Conservation (phyloP, 768 basidiomycete species). For the Termitomyces bulborhizus region DNA sequence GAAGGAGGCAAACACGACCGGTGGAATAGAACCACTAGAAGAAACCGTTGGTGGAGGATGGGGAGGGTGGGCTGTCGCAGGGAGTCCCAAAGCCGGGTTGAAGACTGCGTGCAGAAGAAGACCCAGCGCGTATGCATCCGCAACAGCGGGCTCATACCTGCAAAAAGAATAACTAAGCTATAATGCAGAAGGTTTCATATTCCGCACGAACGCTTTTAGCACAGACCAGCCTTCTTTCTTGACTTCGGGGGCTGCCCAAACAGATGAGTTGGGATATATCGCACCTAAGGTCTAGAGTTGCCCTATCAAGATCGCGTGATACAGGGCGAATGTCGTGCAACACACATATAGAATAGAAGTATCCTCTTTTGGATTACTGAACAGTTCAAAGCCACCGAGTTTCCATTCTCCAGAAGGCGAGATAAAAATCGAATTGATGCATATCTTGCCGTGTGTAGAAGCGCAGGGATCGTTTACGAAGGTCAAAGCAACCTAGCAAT, state of each 20-base stretch:
- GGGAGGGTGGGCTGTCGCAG: constrained; percentile 61
- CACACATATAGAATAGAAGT: constrained; percentile 76
- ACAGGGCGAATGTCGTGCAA: constrained; percentile 11
- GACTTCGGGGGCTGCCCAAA: constrained; percentile 77
- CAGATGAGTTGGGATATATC: constrained; percentile 52
- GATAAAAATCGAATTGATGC: constrained; percentile 76
- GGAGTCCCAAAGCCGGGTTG: constrained; percentile 75
- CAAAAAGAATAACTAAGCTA: constrained; percentile 1
- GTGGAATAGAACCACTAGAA: constrained; percentile 72
- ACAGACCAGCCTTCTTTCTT: constrained; percentile 80
- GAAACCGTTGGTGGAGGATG: constrained; percentile 76
- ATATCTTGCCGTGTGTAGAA: constrained; percentile 80
- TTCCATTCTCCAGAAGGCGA: constrained; percentile 97
- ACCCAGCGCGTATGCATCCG: constrained; percentile 87
- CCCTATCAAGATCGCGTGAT: constrained; percentile 9
- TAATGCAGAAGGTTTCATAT: neutral
- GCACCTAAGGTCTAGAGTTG: constrained; percentile 57
- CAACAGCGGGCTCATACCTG: constrained; percentile 50
- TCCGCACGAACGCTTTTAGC: constrained; percentile 67
- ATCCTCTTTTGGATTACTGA: constrained; percentile 81
- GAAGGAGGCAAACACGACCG: constrained; percentile 67
- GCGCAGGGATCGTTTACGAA: constrained; percentile 84
- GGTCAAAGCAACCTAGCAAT: constrained; percentile 69
- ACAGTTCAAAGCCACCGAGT: constrained; percentile 87
- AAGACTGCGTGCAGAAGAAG: constrained; percentile 82